Evolutionary conservation across 2,329 filamentous ascomycete genomes (phyloP), one percentile per base, ranked within the genome.

Genomic region (Huntiella decipiens): DNA sequence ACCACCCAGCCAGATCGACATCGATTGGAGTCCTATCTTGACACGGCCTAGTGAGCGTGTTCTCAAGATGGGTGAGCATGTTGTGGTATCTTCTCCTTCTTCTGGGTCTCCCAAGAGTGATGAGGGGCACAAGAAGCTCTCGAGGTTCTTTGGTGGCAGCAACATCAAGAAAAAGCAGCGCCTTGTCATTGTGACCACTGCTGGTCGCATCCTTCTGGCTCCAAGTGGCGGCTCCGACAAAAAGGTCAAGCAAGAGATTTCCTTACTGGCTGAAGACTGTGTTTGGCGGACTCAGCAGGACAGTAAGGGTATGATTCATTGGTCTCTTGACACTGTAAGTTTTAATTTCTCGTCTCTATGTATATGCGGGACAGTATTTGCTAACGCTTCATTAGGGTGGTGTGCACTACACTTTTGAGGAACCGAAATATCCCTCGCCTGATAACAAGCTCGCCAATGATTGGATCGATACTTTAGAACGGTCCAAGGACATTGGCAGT

Each of bases 21-120:
- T 98, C 48, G 91, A 98, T 62, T 98, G 91, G 91, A 95, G 88
- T 1, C 91, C 91, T 1, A 87, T 98, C 4, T 66, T 98, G 46
- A 95, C 83, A 7, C 78, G 79, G 56, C 79, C 77, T 50, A 95
- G 96, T 56, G 91, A 98, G 61, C 76, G 91, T 33, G 98, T 98
- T 53, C 62, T 98, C 51, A 95, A 93, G 60, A 68, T 98, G 16
- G 91, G 91, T 2, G 94, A 98, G 56, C 65, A 95, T 52, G 74
- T 86, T 60, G 87, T 98, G 5, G 70, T 83, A 35, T 81, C 84
- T 4, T 75, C 83, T 2, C 81, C 87, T 7, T 71, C 86, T 45
- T 72, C 82, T 7, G 81, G 77, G 51, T 75, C 82, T 0, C 77
- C 77, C 46, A 85, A 79, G 56, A 73, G 75, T 52, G 75, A 76